Evolutionary conservation across 2,329 filamentous ascomycete genomes (phyloP), one percentile per base, ranked within the genome.

Genomic region (Monilinia fructigena): DNA sequence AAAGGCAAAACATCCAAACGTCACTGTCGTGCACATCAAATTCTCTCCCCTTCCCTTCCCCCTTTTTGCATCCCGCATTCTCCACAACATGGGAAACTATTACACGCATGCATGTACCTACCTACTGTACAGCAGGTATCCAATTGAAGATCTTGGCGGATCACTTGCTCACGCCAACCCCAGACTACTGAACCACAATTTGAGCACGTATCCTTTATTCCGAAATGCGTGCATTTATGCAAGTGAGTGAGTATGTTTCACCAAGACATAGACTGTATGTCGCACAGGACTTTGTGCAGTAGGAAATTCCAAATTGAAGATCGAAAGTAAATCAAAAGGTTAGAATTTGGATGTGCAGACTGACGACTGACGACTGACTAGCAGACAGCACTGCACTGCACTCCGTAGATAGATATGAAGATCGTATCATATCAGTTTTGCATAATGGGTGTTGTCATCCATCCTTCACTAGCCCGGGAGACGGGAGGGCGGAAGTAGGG

Each of bases 81-180:
- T 48, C 56, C 56, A 59, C 56, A 35, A 48, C 18, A 11, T 48
- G 42, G 12, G 20, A 23, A 48, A 47, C 16, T 26, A 47, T 59
- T 59, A 47, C 55, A 47, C 55, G 55, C 26, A 48, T 45, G 23
- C 26, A 59, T 47, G 20, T 35, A 35, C 31, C 31, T 35, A 35
- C 31, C 31, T 28, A 28, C 28, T 28, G 28, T 28, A 28, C 28
- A 28, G 28, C 3, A 3, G 31, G 31, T 35, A 35, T 35, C 31
- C 4, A 35, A 35, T 35, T 12, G 40, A 59, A 59, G 56, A 59
- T 48, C 26, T 28, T 48, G 56, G 56, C 42, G 42, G 42, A 59
- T 59, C 56, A 59, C 56, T 59, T 59, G 56, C 45, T 59, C 56
- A 59, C 56, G 56, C 56, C 56, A 48, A 42, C 18, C 26, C 55